Base-by-base conservation (phyloP, 306 rosid species). In the Styphnolobium japonicum region DNA sequence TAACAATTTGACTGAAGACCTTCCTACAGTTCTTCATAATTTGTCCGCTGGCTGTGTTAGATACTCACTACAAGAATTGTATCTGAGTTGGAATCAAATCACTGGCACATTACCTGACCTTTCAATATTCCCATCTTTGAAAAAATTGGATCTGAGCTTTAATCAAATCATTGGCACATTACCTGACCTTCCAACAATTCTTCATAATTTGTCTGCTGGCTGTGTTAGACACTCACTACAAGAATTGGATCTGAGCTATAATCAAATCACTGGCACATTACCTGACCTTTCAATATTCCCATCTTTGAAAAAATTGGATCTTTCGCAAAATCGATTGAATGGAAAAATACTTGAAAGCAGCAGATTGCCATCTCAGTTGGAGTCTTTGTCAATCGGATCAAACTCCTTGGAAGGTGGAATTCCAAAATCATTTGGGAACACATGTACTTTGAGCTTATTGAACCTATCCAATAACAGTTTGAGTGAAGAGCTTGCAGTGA, bases 111-210 rank as follows among this genome's bases (percentile, higher is more conserved):
- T n/a, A n/a, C n/a, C n/a, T n/a, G n/a, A n/a, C n/a, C n/a, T n/a
- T n/a, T n/a, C n/a, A n/a, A n/a, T n/a, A n/a, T n/a, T n/a, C n/a
- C n/a, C n/a, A n/a, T n/a, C n/a, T n/a, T n/a, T n/a, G n/a, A n/a
- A n/a, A n/a, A n/a, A n/a, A n/a, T n/a, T n/a, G n/a, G n/a, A n/a
- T n/a, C n/a, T n/a, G n/a, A n/a, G n/a, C n/a, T n/a, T n/a, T 5
- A 81, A 81, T 22, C 71, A 51, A 36, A 37, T 65, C 7, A 81
- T 16, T 2, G 84, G 84, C 10, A 49, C 69, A 4, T 4, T 73
- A 0, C 22, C n/a, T n/a, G 31, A 27, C 3, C 43, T 68, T 21
- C 21, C 66, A 15, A 55, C 10, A 14, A 10, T 76, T 21, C 6
- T 76, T 21, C 63, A 63, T 8, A 64, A 76, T 42, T 10, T 76